These are phyloP conservation scores for Capronia americana DNA, from an alignment of 2,329 filamentous ascomycete genomes.

Conservation along the genomic window DNA sequence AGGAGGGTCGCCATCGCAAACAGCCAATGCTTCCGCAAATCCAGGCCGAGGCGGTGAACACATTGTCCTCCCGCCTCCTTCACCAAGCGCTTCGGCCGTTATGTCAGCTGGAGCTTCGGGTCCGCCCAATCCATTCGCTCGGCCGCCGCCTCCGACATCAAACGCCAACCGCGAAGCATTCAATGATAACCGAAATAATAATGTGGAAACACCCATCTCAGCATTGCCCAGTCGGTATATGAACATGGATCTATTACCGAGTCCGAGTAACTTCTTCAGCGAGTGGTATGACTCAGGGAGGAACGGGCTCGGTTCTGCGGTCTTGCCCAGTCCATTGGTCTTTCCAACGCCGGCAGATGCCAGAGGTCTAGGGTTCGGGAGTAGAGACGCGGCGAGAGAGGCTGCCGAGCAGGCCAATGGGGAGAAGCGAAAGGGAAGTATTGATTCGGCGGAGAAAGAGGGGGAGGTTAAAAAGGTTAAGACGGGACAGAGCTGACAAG, in stretches of 20 bases:
- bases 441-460: slow-evolving; percentile 31
- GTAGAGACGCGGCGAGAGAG: slow-evolving; percentile 31
- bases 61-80: slow-evolving; percentile 88
- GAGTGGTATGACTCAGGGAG: slow-evolving; percentile 70
- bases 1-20: slow-evolving; percentile 70
- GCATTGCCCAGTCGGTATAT: slow-evolving; percentile 91
- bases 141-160: slow-evolving; percentile 73
- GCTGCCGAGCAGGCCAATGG: slow-evolving; percentile 27
- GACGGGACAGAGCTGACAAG: slow-evolving; percentile 23
- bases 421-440: slow-evolving; percentile 38
- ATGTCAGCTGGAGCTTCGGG: slow-evolving; percentile 90
- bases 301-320: slow-evolving; percentile 72
- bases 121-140: slow-evolving; percentile 92
- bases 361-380: slow-evolving; percentile 31
- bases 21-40: slow-evolving; percentile 46
- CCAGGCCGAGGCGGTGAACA: slow-evolving; percentile 50
- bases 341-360: slow-evolving; percentile 28
- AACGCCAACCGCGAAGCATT: slow-evolving; percentile 53
- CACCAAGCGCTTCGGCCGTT: slow-evolving; percentile 83
- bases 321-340: slow-evolving; percentile 83
- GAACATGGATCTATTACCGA: slow-evolving; percentile 83
- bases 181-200: slow-evolving; percentile 43
- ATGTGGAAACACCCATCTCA: slow-evolving; percentile 81
- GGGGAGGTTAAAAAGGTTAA: slow-evolving; percentile 39
- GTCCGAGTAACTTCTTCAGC: slow-evolving; percentile 88